A percentile compares a stretch with the other conserved stretches of the same genome.
phyloP scores from a whole-genome alignment of 345 rosid species.

The Mallotus nudiflorus region DNA sequence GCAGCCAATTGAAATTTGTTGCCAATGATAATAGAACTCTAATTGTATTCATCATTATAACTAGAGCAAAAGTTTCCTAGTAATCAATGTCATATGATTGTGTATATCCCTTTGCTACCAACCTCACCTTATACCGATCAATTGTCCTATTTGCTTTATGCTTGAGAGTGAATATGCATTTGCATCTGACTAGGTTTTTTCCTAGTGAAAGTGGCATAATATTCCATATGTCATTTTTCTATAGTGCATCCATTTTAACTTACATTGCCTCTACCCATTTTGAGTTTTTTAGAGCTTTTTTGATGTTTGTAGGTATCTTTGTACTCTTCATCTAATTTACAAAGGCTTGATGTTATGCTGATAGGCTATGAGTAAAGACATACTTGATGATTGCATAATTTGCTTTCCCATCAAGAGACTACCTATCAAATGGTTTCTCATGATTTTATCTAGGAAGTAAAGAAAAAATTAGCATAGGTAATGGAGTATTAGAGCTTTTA shows the following conservation, averaged over 20 bases:
- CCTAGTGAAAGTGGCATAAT: background rate
- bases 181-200: background rate
- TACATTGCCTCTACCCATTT: slow-evolving; percentile 6
- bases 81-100: too few species aligned
- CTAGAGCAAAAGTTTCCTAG: too few species aligned
- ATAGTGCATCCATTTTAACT: background rate
- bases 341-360: background rate
- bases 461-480: background rate
- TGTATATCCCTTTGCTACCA: too few species aligned
- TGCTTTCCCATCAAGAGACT: too few species aligned
- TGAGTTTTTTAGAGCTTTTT: background rate
- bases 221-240: background rate
- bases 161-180: too few species aligned
- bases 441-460: background rate
- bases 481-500: background rate
- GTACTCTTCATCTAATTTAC: background rate
- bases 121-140: too few species aligned
- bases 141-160: too few species aligned
- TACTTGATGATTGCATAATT: too few species aligned
- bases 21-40: too few species aligned
- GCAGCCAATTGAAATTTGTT: too few species aligned
- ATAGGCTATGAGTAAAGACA: background rate
- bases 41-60: too few species aligned
- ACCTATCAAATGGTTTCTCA: background rate
- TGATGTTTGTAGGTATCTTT: background rate